Conservation (phyloP, 2,329 filamentous ascomycete species). For the Ilyonectria sp. region DNA sequence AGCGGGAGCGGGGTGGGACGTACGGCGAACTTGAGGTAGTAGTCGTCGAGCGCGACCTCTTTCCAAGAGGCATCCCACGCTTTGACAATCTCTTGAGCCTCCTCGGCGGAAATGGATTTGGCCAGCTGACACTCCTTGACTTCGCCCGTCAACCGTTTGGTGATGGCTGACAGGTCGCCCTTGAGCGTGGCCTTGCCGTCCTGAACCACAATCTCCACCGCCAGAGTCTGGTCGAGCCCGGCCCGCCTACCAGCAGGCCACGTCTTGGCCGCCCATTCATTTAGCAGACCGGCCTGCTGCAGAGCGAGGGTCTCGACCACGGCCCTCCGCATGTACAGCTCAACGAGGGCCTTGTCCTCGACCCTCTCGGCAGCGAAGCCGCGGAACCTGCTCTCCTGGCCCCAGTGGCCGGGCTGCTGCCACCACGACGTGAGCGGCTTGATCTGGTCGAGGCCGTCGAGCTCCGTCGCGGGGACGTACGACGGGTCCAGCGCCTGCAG, state of each 20-base stretch:
- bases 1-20: constrained; percentile 50
- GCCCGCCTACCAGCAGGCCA: constrained; percentile 52
- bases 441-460: constrained; percentile 63
- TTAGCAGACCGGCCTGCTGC: constrained; percentile 49
- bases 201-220: constrained; percentile 56
- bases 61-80: constrained; percentile 72
- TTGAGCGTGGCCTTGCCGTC: constrained; percentile 59
- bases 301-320: constrained; percentile 67
- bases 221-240: constrained; percentile 55
- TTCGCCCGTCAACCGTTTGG: constrained; percentile 52
- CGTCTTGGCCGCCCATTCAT: constrained; percentile 52
- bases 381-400: constrained; percentile 59
- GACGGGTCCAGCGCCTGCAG: constrained; percentile 49
- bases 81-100: constrained; percentile 60
- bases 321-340: constrained; percentile 65
- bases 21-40: constrained; percentile 82
- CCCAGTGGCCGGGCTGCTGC: constrained; percentile 69
- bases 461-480: constrained; percentile 65
- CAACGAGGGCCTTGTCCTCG: constrained; percentile 60
- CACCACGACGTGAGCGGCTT: constrained; percentile 67
- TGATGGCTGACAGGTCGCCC: constrained; percentile 55
- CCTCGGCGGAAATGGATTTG: constrained; percentile 51
- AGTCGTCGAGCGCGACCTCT: constrained; percentile 68
- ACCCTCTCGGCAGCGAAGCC: constrained; percentile 61
- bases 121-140: constrained; percentile 42